Conservation (phyloP, 176 grass and related monocot species). For the Cenchrus americanus region DNA sequence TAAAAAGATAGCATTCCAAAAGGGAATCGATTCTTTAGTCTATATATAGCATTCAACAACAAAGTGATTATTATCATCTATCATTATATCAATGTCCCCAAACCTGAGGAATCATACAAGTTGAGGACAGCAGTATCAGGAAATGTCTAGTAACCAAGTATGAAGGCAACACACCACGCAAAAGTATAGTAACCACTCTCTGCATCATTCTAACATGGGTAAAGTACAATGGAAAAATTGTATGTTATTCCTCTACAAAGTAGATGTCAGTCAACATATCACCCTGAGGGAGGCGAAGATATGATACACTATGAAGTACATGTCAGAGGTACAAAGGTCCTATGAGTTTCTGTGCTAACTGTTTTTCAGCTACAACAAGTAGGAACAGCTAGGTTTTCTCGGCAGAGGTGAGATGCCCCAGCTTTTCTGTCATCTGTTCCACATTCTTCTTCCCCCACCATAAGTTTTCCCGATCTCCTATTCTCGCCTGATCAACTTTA, state of each 20-base stretch:
- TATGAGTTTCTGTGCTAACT: conserved; percentile 43
- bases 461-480: conserved; percentile 33
- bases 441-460: conserved; percentile 73
- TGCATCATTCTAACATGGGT: conserved; percentile 9
- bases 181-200: background rate
- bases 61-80: background rate
- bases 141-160: conserved; percentile 23
- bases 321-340: conserved; percentile 39
- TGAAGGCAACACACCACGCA: background rate
- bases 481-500: conserved; percentile 44
- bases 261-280: conserved; percentile 43
- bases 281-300: conserved; percentile 9
- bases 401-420: conserved; percentile 64
- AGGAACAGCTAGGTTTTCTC: conserved; percentile 64
- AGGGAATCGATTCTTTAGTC: background rate
- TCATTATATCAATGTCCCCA: background rate
- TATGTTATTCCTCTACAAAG: conserved; percentile 46
- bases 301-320: conserved; percentile 49
- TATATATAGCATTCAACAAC: background rate
- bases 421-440: conserved; percentile 63
- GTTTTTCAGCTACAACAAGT: conserved; percentile 45
- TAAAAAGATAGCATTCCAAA: background rate
- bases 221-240: background rate
- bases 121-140: background rate
- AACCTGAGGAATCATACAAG: background rate